Base-by-base conservation (phyloP, 2,329 filamentous ascomycete species). In the Waltergamsia citrina region DNA sequence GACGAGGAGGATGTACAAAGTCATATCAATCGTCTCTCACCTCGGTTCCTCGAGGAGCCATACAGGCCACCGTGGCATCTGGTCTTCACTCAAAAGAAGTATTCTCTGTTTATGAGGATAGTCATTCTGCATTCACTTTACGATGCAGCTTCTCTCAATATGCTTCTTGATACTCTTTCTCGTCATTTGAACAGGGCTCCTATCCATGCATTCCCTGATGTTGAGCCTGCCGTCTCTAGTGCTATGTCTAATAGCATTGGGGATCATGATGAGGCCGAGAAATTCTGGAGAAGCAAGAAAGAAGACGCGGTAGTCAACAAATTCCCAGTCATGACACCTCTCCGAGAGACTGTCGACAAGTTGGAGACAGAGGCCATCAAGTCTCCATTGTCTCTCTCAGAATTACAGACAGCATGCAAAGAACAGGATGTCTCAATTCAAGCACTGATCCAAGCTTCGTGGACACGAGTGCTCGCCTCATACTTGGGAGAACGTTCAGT, bases 41-140 rank as follows among this genome's bases (percentile, higher is more conserved):
- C 43, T 2, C 23, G 38, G 1, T 58, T 71, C 2, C 38, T 72
- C 2, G 28, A 52, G 2, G 49, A 61, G 8, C 49, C 82, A 4
- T 60, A 75, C 27, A 41, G 51, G 1, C 76, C 77, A 0, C 72
- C 75, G 1, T 93, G 85, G 85, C 59, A 60, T 10, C 53, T 85
- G 15, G 57, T 60, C 1, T 31, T 86, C 2, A 49, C 67, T 1
- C 43, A 62, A 3, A 29, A 40, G 1, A 35, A 47, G 0, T 32
- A 40, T 0, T 29, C 34, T 2, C 23, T 41, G 5, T 45, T 32
- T 3, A 65, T 71, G 54, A 59, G 69, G 30, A 41, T 77, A 4
- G 51, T 62, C 2, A 65, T 86, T 3, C 81, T 93, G 41, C 88
- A 95, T 57, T 83, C 84, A 1, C 62, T 95, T 0, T 95, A 93